Percentiles rank a stretch among this genome's conserved stretches.
These are phyloP conservation scores for Tuber indicum DNA, from an alignment of 495 filamentous ascomycete species.

Conservation along the genomic window DNA sequence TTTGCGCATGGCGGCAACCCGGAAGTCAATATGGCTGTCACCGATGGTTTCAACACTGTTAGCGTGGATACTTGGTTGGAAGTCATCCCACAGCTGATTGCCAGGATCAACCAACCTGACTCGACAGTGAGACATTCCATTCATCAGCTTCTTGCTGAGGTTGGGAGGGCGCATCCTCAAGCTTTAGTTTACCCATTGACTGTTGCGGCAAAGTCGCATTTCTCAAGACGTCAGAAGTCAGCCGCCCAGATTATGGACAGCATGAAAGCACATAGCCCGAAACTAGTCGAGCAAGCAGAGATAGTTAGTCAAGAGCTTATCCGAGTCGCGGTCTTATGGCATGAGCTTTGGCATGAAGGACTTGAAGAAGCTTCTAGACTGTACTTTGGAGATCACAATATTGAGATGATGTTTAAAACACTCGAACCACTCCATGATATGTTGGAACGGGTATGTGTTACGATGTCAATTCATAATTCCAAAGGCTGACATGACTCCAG, in stretches of 20 bases:
- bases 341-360: conserved; percentile 98
- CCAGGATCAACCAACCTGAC: conserved; percentile 93
- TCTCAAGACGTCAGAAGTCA: conserved; percentile 71
- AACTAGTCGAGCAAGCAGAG: conserved; percentile 89
- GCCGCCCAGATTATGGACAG: conserved; percentile 92
- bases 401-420: conserved; percentile 91
- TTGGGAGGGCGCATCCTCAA: conserved; percentile 89
- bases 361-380: conserved; percentile 91
- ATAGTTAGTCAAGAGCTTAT: conserved; percentile 91
- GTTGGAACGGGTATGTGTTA: conserved; percentile 56
- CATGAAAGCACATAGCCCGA: conserved; percentile 92
- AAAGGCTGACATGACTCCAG: conserved; percentile 37
- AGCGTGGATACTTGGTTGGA: conserved; percentile 97
- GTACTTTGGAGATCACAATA: conserved; percentile 89
- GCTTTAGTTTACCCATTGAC: conserved; percentile 99
- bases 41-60: conserved; percentile 80
- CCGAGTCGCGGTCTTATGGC: conserved; percentile 92
- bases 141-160: conserved; percentile 81
- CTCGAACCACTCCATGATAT: conserved; percentile 85
- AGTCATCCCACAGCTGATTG: conserved; percentile 95
- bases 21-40: conserved; percentile 80
- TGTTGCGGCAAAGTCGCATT: conserved; percentile 90
- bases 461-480: neutral
- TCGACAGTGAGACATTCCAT: conserved; percentile 76
- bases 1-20: conserved; percentile 83